A percentile compares a stretch with the other conserved stretches of the same genome.
Conservation (phyloP, 345 rosid genomes). For the Crucihimalaya himalaica region DNA sequence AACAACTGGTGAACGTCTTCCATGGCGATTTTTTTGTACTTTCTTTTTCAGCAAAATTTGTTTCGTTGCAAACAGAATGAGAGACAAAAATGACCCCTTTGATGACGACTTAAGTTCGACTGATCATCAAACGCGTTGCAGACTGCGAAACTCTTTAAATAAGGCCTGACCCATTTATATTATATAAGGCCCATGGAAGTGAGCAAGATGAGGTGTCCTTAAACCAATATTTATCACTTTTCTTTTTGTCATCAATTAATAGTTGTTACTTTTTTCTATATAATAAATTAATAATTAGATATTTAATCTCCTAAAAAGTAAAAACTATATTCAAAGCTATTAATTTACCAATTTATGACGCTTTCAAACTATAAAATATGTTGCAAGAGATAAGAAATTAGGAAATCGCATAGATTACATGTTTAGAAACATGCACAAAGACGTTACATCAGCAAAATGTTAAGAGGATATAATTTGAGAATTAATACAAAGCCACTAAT, state of each 20-base stretch:
- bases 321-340: background rate
- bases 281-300: background rate
- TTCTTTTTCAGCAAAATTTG: background rate
- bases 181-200: background rate
- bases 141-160: background rate
- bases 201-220: background rate
- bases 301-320: background rate
- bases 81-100: slow-evolving; percentile 7
- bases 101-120: background rate
- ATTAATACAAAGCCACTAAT: background rate
- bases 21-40: slow-evolving; percentile 29
- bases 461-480: background rate
- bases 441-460: background rate
- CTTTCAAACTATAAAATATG: background rate
- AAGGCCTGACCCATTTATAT: background rate
- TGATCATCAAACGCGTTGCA: slow-evolving; percentile 13
- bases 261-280: background rate
- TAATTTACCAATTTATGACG: background rate
- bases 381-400: background rate
- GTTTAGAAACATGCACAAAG: background rate
- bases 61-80: background rate
- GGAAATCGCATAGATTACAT: slow-evolving; percentile 6
- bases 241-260: background rate
- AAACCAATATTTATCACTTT: too few species aligned
- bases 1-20: slow-evolving; percentile 66